A percentile compares a stretch with the other conserved stretches of the same genome.
These are phyloP conservation scores for Pleurotus eryngii DNA, from an alignment of 768 basidiomycete species.

Conservation along the genomic window DNA sequence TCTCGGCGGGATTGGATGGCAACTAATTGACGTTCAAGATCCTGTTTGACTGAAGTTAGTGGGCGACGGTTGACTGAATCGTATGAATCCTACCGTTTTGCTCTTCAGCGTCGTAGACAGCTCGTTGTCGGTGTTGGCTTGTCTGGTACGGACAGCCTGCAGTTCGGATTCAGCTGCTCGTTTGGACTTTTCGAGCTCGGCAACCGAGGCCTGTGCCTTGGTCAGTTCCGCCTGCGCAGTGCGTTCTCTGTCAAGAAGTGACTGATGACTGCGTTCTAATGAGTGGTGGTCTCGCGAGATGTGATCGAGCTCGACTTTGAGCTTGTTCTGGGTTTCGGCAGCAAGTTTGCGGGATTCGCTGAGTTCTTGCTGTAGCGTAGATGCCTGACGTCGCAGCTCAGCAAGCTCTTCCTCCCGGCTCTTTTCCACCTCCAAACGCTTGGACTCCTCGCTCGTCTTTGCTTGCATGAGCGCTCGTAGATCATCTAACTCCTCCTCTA, in stretches of 20 bases:
- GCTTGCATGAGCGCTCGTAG: conserved; percentile 80
- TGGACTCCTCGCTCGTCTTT: conserved; percentile 83
- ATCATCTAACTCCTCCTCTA: conserved; percentile 84
- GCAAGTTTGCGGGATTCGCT: conserved; percentile 58
- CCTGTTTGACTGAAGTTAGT: conserved; percentile 35
- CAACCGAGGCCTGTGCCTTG: conserved; percentile 44
- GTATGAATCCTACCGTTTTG: conserved; percentile 63
- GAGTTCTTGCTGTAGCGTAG: conserved; percentile 63
- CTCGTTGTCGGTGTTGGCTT: conserved; percentile 63
- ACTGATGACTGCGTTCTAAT: conserved; percentile 57
- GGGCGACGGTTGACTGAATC: neutral
- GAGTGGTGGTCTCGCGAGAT: conserved; percentile 55
- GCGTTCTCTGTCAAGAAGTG: conserved; percentile 62
- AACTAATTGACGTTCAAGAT: conserved; percentile 72
- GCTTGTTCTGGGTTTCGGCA: conserved; percentile 65
- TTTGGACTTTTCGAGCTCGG: conserved; percentile 67
- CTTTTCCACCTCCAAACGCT: conserved; percentile 79
- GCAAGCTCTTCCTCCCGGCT: conserved; percentile 83
- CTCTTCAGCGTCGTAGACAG: conserved; percentile 56
- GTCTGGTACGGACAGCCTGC: conserved; percentile 61
- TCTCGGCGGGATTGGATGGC: conserved; percentile 73
- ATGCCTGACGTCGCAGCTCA: conserved; percentile 63
- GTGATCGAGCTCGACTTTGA: conserved; percentile 73
- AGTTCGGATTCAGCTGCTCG: conserved; percentile 70
- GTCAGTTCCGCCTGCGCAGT: conserved; percentile 46